phyloP scores from a whole-genome alignment of 805 yeast species.

The Allodekkera sacchari region DNA sequence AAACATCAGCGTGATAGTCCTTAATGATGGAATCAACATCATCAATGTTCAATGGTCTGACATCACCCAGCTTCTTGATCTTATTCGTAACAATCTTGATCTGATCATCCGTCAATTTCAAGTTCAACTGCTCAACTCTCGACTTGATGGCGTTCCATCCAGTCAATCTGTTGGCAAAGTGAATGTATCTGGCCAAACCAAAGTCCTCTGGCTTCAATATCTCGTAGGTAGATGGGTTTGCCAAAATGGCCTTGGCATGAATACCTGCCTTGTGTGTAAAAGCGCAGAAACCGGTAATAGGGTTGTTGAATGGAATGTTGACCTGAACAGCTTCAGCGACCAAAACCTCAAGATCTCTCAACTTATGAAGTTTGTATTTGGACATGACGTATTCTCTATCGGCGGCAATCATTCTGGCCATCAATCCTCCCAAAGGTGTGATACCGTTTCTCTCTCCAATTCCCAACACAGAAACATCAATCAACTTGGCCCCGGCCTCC shows the following conservation, averaged over 20 bases:
- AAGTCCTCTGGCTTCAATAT: slow-evolving; percentile 91
- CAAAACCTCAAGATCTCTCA: slow-evolving; percentile 89
- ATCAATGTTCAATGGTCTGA: slow-evolving; percentile 88
- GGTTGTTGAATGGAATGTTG: slow-evolving; percentile 95
- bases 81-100: slow-evolving; percentile 90
- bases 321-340: slow-evolving; percentile 98
- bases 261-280: slow-evolving; percentile 99
- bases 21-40: slow-evolving; percentile 96
- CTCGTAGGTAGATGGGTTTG: slow-evolving; percentile 98
- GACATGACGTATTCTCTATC: slow-evolving; percentile 92
- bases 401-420: slow-evolving; percentile 99
- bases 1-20: slow-evolving; percentile 76
- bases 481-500: slow-evolving; percentile 93
- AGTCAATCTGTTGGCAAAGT: slow-evolving; percentile 94
- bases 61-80: slow-evolving; percentile 91
- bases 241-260: slow-evolving; percentile 97
- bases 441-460: slow-evolving; percentile 99
- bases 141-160: slow-evolving; percentile 99
- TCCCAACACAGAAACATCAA: slow-evolving; percentile 93
- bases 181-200: slow-evolving; percentile 93
- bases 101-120: slow-evolving; percentile 84
- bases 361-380: slow-evolving; percentile 91
- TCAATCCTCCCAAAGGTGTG: slow-evolving; percentile 93
- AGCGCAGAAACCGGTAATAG: slow-evolving; percentile 98
- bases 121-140: slow-evolving; percentile 93